These are phyloP conservation scores for Apiospora saccharicola DNA, from an alignment of 2,329 filamentous ascomycete species.

Conservation along the genomic window DNA sequence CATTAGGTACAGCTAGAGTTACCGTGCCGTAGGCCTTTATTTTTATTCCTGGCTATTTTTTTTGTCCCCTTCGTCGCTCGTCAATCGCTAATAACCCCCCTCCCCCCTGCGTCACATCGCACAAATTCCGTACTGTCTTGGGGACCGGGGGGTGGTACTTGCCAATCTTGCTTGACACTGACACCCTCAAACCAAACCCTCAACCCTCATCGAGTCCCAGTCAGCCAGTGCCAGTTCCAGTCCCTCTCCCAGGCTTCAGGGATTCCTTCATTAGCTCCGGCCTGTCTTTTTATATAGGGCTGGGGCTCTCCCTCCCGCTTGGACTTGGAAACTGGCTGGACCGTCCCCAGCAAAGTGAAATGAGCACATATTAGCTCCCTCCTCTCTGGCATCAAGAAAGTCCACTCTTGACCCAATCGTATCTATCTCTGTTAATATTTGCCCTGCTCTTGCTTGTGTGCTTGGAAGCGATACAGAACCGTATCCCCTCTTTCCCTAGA, in stretches of 20 bases:
- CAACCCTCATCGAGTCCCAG: conserved; percentile 8
- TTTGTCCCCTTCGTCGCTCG: not conserved
- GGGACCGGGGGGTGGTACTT: conserved; percentile 19
- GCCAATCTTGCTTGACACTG: conserved; percentile 19
- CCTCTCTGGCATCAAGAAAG: conserved; percentile 14
- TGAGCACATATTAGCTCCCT: conserved; percentile 22
- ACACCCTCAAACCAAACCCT: conserved; percentile 15
- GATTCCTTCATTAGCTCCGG: conserved; percentile 21
- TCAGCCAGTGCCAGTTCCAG: not conserved
- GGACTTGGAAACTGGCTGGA: conserved; percentile 23
- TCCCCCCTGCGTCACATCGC: conserved; percentile 25
- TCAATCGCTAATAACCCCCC: not conserved
- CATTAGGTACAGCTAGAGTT: conserved; percentile 7
- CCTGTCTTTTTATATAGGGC: conserved; percentile 30
- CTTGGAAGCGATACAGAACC: conserved; percentile 10
- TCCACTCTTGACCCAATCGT: conserved; percentile 18
- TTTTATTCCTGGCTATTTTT: not conserved
- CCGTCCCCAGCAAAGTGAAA: conserved; percentile 24
- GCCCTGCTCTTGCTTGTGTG: conserved; percentile 16
- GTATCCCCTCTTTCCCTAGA: conserved; percentile 13
- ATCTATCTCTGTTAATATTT: conserved; percentile 13
- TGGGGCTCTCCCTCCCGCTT: conserved; percentile 29
- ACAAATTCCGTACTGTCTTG: conserved; percentile 25
- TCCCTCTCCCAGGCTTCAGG: not conserved
- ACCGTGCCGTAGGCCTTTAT: conserved; percentile 1